Evolutionary conservation across 1,284 basidiomycete genomes (phyloP).

Genomic region (Moesziomyces parantarcticus): DNA sequence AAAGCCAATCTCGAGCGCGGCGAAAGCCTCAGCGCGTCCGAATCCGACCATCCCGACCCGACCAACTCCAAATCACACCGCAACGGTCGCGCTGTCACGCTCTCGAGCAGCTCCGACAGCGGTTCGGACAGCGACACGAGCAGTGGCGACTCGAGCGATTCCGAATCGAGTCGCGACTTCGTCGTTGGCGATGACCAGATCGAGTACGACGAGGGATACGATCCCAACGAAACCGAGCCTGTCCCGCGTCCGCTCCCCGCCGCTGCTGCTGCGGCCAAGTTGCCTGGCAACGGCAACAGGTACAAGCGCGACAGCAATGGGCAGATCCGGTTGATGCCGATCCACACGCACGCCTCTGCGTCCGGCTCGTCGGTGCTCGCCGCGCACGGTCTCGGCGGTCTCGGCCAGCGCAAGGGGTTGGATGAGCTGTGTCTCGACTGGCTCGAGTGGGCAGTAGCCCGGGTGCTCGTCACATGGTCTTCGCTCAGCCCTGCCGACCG

Average conservation of each 20-base stretch:
- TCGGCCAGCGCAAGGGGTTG: conserved; percentile 13
- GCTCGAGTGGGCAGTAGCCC: conserved; percentile 45
- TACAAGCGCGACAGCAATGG: conserved; percentile 20
- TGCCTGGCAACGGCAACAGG: background rate
- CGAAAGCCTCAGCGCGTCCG: conserved; percentile 10
- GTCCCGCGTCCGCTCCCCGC: background rate
- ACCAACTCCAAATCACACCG: conserved; percentile 1
- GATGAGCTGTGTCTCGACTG: conserved; percentile 45
- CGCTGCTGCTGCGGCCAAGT: background rate
- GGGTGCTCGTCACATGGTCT: conserved; percentile 35
- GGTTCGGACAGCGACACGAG: conserved; percentile 5
- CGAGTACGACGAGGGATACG: conserved; percentile 35
- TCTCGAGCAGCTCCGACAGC: conserved; percentile 8
- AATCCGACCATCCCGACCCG: conserved; percentile 5
- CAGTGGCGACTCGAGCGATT: conserved; percentile 5
- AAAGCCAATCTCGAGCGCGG: conserved; percentile 20
- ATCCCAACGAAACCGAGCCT: background rate
- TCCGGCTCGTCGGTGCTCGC: conserved; percentile 11
- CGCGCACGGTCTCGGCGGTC: conserved; percentile 14
- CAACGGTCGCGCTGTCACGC: background rate
- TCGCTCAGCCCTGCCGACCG: conserved; percentile 16
- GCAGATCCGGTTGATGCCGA: conserved; percentile 14
- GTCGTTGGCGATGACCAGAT: conserved; percentile 40
- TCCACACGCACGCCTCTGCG: conserved; percentile 5
- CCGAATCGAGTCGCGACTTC: conserved; percentile 21